Evolutionary conservation across 2,329 filamentous ascomycete genomes (phyloP).

Genomic region (Zasmidium citrigriseum): DNA sequence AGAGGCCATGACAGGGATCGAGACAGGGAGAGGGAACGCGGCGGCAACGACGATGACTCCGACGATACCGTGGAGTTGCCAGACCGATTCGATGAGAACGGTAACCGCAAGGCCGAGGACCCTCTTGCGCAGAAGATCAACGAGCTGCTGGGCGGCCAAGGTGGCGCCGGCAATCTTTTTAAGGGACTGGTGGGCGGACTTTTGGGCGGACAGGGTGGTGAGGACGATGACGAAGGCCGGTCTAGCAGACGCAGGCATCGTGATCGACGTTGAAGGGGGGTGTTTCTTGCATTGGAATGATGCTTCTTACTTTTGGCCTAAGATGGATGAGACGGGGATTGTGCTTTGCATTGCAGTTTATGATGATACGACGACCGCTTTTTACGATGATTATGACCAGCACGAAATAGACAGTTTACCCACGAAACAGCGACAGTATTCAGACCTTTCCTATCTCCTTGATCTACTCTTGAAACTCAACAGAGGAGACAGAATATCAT

Average conservation of each 20-base stretch:
- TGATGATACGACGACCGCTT: conserved; percentile 4
- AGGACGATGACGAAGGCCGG: conserved; percentile 19
- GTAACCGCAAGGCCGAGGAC: conserved; percentile 32
- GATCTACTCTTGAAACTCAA: too few relatives aligned
- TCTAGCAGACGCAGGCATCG: conserved; percentile 19
- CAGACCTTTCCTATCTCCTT: neutral
- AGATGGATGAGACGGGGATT: neutral
- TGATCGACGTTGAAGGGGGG: neutral
- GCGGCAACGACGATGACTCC: conserved; percentile 23
- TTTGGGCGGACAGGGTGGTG: conserved; percentile 15
- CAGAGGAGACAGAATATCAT: neutral
- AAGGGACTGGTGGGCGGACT: conserved; percentile 26
- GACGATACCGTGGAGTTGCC: conserved; percentile 39
- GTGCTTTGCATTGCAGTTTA: conserved; percentile 5
- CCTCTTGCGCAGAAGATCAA: conserved; percentile 33
- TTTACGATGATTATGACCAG: neutral
- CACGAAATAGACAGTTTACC: conserved; percentile 7
- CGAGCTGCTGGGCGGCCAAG: conserved; percentile 32
- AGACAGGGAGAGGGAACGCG: conserved; percentile 9
- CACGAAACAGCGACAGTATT: conserved; percentile 5
- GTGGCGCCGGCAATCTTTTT: conserved; percentile 30
- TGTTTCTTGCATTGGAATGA: neutral
- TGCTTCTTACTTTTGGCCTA: neutral
- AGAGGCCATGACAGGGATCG: neutral
- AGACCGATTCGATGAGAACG: conserved; percentile 38